Evolutionary conservation across 2,329 filamentous ascomycete species (phyloP), one percentile per base, ranked within the genome.

Genomic region (Botrytis fabae): DNA sequence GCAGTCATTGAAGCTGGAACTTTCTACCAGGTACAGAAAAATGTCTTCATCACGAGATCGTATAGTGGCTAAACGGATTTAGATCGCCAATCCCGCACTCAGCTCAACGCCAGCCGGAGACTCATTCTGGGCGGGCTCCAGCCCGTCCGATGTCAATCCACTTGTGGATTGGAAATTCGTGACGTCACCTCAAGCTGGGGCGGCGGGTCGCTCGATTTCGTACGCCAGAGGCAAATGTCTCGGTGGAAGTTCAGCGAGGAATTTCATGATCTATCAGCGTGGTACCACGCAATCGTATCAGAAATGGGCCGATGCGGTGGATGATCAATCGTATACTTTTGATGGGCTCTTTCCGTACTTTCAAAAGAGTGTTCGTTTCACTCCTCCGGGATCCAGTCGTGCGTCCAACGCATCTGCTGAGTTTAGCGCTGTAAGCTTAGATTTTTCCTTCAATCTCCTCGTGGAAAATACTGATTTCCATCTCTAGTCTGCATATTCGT

Each of bases 291-390:
- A 66, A 22, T 62, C 64, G 8, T 83, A 20, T 75, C 82, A 86
- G 35, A 80, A 81, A 60, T 86, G 85, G 85, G 83, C 80, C 5
- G 76, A 80, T 40, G 74, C 81, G 3, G 78, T 82, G 1, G 80
- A 78, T 2, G 85, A 86, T 70, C 72, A 82, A 1, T 78, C 80
- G 6, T 88, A 85, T 82, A 83, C 81, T 73, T 85, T 85, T 72
- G 78, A 84, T 6, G 81, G 81, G 10, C 81, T 86, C 51, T 80
- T 84, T 35, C 83, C 83, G 4, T 87, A 84, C 78, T 81, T 86
- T 69, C 78, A 78, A 46, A 84, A 82, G 72, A 74, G 72, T 42
- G 70, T 75, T 38, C 70, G 20, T 1, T 68, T 72, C 62, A 74
- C 72, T 64, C 72, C 62, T 28, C 80, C 79, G 5, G 46, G 46